Base-by-base conservation (phyloP, 2,329 filamentous ascomycete species). In the Microdochium nivale region DNA sequence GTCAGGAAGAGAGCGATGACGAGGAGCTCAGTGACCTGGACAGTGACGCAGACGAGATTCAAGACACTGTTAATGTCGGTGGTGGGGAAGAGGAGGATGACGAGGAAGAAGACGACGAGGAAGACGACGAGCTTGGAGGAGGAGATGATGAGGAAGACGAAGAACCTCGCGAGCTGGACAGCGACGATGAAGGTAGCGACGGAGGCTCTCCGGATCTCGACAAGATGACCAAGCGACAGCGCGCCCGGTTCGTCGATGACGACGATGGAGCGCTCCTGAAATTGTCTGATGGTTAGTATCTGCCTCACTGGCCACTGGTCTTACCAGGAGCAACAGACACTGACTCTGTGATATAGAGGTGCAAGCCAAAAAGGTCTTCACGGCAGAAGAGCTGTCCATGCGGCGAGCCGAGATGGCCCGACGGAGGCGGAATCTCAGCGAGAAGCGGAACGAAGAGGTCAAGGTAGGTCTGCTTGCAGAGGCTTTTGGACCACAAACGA, bases 371-470 rank as follows among this genome's bases (percentile, higher is more conserved):
- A 82, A 82, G 62, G 68, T 73, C 25, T 82, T 83, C 49, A 83
- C 80, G 2, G 79, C 79, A 2, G 80, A 83, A 59, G 80, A 83
- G 56, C 62, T 82, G 11, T 81, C 79, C 24, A 83, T 83, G 80
- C 73, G 80, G 13, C 72, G 80, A 5, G 75, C 79, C 40, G 80
- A 83, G 60, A 83, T 83, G 80, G 80, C 80, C 2, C 77, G 80
- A 25, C 73, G 80, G 47, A 70, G 80, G 53, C 75, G 80, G 47
- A 83, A 83, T 58, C 71, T 83, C n/a, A 82, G 79, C 59, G 80
- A 83, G 56, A 83, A 83, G 67, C 77, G 80, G 48, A 83, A 79
- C 54, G 80, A 83, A 55, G 80, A 83, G 67, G 79, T 83, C 65
- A 83, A 82, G 75, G 79, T 77, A 70, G 51, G 67, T 53, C 23